Conservation (phyloP, 192 early-diverging fungal genomes). For the Kickxella alabastrina region DNA sequence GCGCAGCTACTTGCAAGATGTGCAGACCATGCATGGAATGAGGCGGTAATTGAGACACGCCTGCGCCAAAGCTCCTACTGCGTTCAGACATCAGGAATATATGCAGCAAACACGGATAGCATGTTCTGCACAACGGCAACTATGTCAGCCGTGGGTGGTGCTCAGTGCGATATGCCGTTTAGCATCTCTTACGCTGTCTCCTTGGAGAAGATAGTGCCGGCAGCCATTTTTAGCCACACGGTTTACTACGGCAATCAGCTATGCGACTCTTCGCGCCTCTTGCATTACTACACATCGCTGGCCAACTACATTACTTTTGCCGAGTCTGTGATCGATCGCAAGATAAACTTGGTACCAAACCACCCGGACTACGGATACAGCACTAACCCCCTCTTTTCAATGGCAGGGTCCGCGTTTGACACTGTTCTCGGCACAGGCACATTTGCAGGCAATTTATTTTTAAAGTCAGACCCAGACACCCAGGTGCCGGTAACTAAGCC, state of each 20-base stretch:
- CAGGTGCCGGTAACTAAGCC: no score
- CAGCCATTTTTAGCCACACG: slow-evolving; percentile 16
- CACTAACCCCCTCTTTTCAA: slow-evolving; percentile 1
- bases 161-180: slow-evolving; percentile 12
- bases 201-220: slow-evolving; percentile 6
- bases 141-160: neutral
- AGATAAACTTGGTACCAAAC: slow-evolving; percentile 1
- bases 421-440: neutral
- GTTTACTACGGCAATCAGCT: slow-evolving; percentile 1
- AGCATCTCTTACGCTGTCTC: slow-evolving; percentile 9
- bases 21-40: slow-evolving; percentile 1
- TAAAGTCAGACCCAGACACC: no score
- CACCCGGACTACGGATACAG: slow-evolving; percentile 1
- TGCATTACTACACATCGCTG: slow-evolving; percentile 18
- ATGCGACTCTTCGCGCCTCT: neutral
- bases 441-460: neutral
- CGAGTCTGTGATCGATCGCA: slow-evolving; percentile 5
- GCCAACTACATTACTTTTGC: slow-evolving; percentile 18
- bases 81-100: slow-evolving; percentile 7
- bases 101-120: slow-evolving; percentile 13
- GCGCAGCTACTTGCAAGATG: slow-evolving; percentile 6
- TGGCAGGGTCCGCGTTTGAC: neutral
- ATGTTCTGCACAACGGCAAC: slow-evolving; percentile 18
- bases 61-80: slow-evolving; percentile 7
- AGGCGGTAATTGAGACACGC: slow-evolving; percentile 1